Evolutionary conservation across 805 yeast genomes (phyloP).

Genomic region (Candida boidinii): DNA sequence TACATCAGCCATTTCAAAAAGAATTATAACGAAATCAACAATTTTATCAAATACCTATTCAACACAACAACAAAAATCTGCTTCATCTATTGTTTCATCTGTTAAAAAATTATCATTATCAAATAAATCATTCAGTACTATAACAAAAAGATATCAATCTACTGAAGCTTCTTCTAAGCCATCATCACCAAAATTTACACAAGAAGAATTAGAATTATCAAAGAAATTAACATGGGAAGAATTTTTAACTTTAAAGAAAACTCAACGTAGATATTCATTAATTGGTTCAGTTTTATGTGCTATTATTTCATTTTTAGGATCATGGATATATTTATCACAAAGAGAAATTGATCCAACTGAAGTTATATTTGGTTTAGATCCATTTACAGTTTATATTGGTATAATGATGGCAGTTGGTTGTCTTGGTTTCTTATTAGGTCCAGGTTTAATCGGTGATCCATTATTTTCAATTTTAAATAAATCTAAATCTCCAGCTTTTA

Average conservation of each 20-base stretch:
- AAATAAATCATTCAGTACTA: no score
- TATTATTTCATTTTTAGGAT: constrained; percentile 49
- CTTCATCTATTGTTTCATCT: no score
- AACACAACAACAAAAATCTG: no score
- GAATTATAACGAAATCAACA: no score
- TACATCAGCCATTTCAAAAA: no score
- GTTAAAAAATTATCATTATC: no score
- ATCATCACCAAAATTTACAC: constrained; percentile 8
- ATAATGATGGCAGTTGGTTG: constrained; percentile 67
- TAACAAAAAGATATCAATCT: constrained; percentile 1
- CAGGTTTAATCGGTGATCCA: constrained; percentile 60
- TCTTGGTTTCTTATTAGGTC: constrained; percentile 78
- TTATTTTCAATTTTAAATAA: constrained; percentile 52
- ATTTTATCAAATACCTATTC: no score
- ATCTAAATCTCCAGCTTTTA: constrained; percentile 36
- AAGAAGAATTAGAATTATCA: constrained; percentile 15
- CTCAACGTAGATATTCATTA: constrained; percentile 62
- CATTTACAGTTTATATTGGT: constrained; percentile 71
- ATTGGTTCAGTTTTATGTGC: constrained; percentile 65
- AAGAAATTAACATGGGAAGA: constrained; percentile 61
- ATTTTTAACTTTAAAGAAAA: constrained; percentile 67
- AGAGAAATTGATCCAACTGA: constrained; percentile 84
- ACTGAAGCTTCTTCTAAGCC: background rate
- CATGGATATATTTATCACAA: constrained; percentile 74
- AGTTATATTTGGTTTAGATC: constrained; percentile 83